Percentiles rank a stretch among this genome's conserved stretches.
These are phyloP conservation scores for Hygrophoropsis aurantiaca DNA, from an alignment of 768 basidiomycete species.

Conservation along the genomic window DNA sequence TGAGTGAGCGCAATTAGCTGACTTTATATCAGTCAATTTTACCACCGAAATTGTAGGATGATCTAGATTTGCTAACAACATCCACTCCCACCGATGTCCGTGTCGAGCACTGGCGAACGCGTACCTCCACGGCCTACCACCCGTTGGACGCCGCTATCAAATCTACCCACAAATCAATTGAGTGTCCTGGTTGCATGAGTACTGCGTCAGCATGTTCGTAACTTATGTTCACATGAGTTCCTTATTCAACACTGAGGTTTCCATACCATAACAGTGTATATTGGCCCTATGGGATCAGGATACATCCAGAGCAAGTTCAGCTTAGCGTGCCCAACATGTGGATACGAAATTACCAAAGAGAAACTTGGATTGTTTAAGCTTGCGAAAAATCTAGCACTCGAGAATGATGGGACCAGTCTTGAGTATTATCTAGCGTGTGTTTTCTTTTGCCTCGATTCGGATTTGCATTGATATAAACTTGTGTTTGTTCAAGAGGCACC, in stretches of 20 bases:
- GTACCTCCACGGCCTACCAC: constrained; percentile 19
- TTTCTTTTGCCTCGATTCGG: constrained; percentile 4
- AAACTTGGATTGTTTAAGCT: constrained; percentile 39
- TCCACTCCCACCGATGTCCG: constrained; percentile 1
- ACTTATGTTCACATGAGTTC: no score
- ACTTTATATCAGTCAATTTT: no score
- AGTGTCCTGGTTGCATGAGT: constrained; percentile 29
- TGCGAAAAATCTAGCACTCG: constrained; percentile 29
- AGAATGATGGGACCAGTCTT: not conserved
- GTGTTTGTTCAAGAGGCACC: constrained; percentile 27
- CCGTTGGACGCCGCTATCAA: constrained; percentile 23
- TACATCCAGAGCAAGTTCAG: constrained; percentile 46
- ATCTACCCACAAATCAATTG: constrained; percentile 18
- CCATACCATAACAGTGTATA: constrained; percentile 30
- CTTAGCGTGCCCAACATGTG: constrained; percentile 33
- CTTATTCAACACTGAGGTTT: no score
- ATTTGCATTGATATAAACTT: not conserved
- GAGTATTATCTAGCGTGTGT: constrained; percentile 30
- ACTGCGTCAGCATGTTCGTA: constrained; percentile 20
- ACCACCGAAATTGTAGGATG: not conserved
- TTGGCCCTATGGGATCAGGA: constrained; percentile 38
- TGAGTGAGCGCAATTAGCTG: no score
- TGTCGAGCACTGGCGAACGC: constrained; percentile 3
- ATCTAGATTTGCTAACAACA: not conserved
- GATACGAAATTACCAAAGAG: constrained; percentile 35